Evolutionary conservation across 202 grass and related monocot species (phyloP).

Genomic region (Elaeis oleifera): DNA sequence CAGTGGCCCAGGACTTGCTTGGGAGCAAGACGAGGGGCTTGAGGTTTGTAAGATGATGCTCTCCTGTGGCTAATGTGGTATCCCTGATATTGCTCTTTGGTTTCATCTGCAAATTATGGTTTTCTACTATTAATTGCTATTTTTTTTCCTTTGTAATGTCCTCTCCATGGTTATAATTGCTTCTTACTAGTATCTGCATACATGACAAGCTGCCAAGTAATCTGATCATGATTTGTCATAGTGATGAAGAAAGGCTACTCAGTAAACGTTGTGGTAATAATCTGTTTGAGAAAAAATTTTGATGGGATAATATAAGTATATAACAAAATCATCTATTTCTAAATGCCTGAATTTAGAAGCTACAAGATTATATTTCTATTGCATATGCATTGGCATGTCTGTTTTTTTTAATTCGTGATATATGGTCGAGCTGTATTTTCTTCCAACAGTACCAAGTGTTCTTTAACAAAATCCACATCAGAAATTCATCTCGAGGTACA

Average conservation of each 20-base stretch:
- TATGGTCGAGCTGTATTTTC: not conserved
- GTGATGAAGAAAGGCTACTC: no score
- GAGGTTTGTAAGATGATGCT: slow-evolving; percentile 90
- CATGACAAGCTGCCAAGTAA: no score
- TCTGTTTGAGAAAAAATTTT: no score
- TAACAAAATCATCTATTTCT: no score
- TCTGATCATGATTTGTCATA: no score
- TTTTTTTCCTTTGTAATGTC: not conserved
- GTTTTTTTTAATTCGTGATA: no score
- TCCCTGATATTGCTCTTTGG: slow-evolving; percentile 44
- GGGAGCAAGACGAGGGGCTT: slow-evolving; percentile 96
- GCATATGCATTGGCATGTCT: not conserved
- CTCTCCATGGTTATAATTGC: no score
- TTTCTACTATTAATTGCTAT: not conserved
- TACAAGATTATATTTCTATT: not conserved
- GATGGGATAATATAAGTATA: no score
- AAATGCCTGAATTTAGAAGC: not conserved
- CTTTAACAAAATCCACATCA: slow-evolving; percentile 36
- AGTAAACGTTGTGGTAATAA: no score
- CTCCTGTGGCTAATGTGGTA: slow-evolving; percentile 44
- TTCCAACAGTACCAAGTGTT: slow-evolving; percentile 23
- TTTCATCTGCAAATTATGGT: slow-evolving; percentile 4
- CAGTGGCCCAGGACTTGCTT: slow-evolving; percentile 79
- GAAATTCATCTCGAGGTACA: slow-evolving; percentile 39
- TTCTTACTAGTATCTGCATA: no score